Percentiles rank a stretch among this genome's conserved stretches.
These are phyloP conservation scores for Glutinoglossum americanum DNA, from an alignment of 495 filamentous ascomycete species.

Conservation along the genomic window DNA sequence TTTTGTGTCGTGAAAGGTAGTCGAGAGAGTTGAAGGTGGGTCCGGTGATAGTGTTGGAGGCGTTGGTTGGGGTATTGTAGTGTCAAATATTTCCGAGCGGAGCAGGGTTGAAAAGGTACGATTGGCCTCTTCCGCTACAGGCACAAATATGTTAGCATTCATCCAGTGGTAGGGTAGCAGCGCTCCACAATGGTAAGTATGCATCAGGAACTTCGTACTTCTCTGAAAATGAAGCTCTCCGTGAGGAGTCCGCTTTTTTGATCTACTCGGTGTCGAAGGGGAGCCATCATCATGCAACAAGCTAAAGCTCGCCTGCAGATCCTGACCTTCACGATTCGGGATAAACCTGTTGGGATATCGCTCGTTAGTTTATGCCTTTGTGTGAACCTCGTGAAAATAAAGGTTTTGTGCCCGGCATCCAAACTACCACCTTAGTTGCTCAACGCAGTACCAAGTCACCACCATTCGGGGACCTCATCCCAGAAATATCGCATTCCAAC, in stretches of 20 bases:
- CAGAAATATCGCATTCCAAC: not conserved
- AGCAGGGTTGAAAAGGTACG: constrained; percentile 74
- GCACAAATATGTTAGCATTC: constrained; percentile 20
- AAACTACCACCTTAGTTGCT: too few species aligned
- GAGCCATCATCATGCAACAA: constrained; percentile 80
- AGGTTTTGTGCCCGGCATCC: not conserved
- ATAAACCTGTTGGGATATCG: constrained; percentile 49
- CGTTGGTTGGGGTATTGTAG: constrained; percentile 62
- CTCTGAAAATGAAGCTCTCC: constrained; percentile 85
- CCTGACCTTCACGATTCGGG: constrained; percentile 80
- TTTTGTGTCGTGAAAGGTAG: constrained; percentile 41
- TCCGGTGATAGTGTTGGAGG: constrained; percentile 44
- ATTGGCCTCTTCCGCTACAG: constrained; percentile 82
- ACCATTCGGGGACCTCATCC: not conserved
- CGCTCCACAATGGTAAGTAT: not conserved
- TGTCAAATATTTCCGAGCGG: constrained; percentile 76
- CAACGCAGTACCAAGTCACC: not conserved
- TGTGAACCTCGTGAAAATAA: not conserved
- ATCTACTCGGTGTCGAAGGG: constrained; percentile 69
- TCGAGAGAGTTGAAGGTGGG: constrained; percentile 32
- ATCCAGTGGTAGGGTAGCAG: not conserved
- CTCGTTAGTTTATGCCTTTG: constrained; percentile 9
- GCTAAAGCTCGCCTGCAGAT: constrained; percentile 77
- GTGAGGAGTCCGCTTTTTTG: constrained; percentile 66
- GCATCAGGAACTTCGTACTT: constrained; percentile 29